These are phyloP conservation scores for Crithidia brevicula DNA, from an alignment of 208 protist genomes.

Conservation along the genomic window DNA sequence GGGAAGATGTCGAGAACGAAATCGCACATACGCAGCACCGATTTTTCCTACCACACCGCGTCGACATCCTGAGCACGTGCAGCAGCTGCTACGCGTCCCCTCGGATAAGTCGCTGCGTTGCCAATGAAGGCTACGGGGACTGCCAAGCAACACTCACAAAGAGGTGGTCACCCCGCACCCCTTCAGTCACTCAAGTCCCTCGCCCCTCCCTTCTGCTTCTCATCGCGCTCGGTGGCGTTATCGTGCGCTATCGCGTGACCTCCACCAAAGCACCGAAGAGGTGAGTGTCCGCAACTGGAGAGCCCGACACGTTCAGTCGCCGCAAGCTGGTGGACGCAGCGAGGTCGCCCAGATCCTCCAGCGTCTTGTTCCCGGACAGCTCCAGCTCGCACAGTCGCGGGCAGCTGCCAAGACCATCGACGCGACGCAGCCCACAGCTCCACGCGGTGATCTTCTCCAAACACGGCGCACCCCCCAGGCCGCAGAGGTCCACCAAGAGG, in stretches of 20 bases:
- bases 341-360: constrained; percentile 1
- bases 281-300: background rate
- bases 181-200: too few species aligned
- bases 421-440: background rate
- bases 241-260: background rate
- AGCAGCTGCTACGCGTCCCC: too few species aligned
- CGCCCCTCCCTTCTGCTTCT: too few species aligned
- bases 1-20: too few species aligned
- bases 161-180: too few species aligned
- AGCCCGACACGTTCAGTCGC: background rate
- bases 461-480: constrained; percentile 3
- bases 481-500: background rate
- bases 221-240: too few species aligned
- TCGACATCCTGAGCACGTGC: too few species aligned
- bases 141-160: too few species aligned
- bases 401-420: constrained; percentile 7
- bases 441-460: constrained; percentile 7
- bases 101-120: too few species aligned
- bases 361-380: background rate
- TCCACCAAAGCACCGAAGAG: background rate
- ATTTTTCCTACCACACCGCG: too few species aligned
- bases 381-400: constrained; percentile 1
- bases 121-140: too few species aligned
- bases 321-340: constrained; percentile 1
- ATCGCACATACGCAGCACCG: too few species aligned